Percentiles rank a stretch among this genome's conserved stretches.
Conservation (phyloP, 2,329 filamentous ascomycete species). For the Alternaria panax region DNA sequence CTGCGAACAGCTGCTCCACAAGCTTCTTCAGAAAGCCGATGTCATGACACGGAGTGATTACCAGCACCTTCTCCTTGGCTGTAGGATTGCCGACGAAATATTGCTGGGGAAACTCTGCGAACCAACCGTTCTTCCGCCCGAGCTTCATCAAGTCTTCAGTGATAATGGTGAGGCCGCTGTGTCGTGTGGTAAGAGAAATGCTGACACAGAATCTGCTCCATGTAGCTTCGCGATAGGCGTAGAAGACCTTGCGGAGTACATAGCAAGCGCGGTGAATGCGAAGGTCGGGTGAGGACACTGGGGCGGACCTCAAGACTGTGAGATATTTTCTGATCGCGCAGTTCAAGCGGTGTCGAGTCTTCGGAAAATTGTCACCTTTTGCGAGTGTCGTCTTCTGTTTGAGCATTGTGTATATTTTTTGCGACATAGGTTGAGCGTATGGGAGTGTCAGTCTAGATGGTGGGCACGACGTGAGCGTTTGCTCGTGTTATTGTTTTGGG, state of each 20-base stretch:
- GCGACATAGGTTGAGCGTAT: not conserved
- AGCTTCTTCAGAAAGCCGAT: slow-evolving; percentile 6
- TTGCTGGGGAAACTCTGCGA: slow-evolving; percentile 3
- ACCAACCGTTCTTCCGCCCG: slow-evolving; percentile 6
- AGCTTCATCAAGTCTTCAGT: not conserved
- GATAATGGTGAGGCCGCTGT: not conserved
- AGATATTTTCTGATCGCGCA: not conserved
- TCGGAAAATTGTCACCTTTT: not conserved
- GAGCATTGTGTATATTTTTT: not conserved
- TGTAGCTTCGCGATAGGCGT: slow-evolving; percentile 1
- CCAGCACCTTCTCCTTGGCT: slow-evolving; percentile 1
- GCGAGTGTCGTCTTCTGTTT: not conserved
- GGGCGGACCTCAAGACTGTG: not conserved
- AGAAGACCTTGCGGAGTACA: not conserved
- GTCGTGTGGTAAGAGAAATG: not conserved
- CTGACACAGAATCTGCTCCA: not conserved
- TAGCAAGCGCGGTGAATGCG: not conserved
- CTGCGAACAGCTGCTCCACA: slow-evolving; percentile 7
- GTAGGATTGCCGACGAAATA: not conserved
- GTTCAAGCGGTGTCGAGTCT: slow-evolving; percentile 1
- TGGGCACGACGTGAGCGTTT: not conserved
- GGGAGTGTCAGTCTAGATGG: not conserved
- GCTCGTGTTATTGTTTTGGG: not conserved
- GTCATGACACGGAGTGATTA: slow-evolving; percentile 5
- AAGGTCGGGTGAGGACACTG: not conserved